A percentile compares a stretch with the other conserved stretches of the same genome.
phyloP scores from a whole-genome alignment of 177 flowering plant species.

The Vitis hybrid region DNA sequence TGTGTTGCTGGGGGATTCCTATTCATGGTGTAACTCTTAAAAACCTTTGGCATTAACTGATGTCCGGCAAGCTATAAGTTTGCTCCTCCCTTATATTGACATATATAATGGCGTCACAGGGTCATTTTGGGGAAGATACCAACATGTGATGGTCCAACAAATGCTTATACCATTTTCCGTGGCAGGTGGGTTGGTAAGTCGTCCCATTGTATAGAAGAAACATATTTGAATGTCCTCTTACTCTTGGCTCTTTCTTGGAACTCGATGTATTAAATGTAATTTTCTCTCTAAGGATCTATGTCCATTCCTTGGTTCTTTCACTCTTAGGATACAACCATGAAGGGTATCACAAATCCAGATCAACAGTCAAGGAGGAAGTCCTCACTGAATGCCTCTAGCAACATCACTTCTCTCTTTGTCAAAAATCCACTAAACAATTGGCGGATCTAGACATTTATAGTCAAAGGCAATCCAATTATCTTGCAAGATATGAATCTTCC shows the following conservation, averaged over 20 bases:
- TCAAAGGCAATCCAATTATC: too few species aligned
- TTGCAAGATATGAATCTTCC: too few species aligned
- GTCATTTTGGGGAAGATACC: slow-evolving; percentile 91
- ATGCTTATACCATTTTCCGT: slow-evolving; percentile 76
- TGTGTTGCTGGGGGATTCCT: not conserved
- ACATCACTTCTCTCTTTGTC: too few species aligned
- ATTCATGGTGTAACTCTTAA: slow-evolving; percentile 1
- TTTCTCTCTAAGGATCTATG: slow-evolving; percentile 7
- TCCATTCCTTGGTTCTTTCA: not conserved
- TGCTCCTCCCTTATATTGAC: slow-evolving; percentile 46
- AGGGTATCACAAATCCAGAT: not conserved
- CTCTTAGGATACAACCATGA: not conserved
- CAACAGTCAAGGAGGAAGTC: too few species aligned
- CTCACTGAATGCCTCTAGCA: too few species aligned
- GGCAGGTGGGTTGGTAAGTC: slow-evolving; percentile 98
- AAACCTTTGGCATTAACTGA: slow-evolving; percentile 15
- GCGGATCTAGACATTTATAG: too few species aligned
- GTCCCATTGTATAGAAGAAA: slow-evolving; percentile 29
- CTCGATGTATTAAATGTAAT: slow-evolving; percentile 5
- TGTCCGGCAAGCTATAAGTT: slow-evolving; percentile 16
- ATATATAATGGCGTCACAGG: slow-evolving; percentile 86
- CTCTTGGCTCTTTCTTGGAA: slow-evolving; percentile 22
- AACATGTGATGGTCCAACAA: slow-evolving; percentile 81
- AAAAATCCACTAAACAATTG: too few species aligned
- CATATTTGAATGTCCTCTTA: slow-evolving; percentile 16